These are phyloP conservation scores for Backusella liffmaniae DNA, from an alignment of 192 early-diverging fungal species.

Conservation along the genomic window DNA sequence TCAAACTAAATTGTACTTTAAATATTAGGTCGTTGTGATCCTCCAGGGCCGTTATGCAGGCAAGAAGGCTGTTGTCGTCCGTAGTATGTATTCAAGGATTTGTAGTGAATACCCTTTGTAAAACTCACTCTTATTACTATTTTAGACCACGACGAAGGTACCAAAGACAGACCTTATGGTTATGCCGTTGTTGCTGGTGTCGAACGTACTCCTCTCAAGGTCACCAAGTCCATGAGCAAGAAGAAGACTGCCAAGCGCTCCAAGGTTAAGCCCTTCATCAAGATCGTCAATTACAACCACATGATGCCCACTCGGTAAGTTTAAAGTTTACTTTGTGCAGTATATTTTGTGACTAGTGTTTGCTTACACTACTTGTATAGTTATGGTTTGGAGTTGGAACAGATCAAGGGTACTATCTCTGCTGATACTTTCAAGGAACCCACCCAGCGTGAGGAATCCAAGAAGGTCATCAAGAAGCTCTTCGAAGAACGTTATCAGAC, in stretches of 20 bases:
- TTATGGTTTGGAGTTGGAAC: constrained; percentile 94
- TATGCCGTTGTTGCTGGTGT: constrained; percentile 98
- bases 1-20: neutral
- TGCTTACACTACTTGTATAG: constrained; percentile 29
- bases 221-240: constrained; percentile 93
- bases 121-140: neutral
- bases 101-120: constrained; percentile 10
- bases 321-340: neutral
- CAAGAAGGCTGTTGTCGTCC: constrained; percentile 99
- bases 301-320: constrained; percentile 96
- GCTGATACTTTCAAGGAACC: constrained; percentile 94
- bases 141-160: constrained; percentile 89
- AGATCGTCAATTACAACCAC: constrained; percentile 99
- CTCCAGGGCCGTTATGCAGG: constrained; percentile 98
- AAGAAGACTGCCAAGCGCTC: constrained; percentile 97
- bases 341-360: neutral
- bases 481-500: constrained; percentile 97
- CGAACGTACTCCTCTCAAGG: constrained; percentile 96
- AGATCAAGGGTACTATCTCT: constrained; percentile 85
- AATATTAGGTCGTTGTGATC: constrained; percentile 88
- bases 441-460: constrained; percentile 83
- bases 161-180: constrained; percentile 93
- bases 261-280: constrained; percentile 99
- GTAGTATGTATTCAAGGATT: constrained; percentile 47
- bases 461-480: constrained; percentile 93